Conservation (phyloP, 2,329 filamentous ascomycete genomes). For the Leptographium flavum region DNA sequence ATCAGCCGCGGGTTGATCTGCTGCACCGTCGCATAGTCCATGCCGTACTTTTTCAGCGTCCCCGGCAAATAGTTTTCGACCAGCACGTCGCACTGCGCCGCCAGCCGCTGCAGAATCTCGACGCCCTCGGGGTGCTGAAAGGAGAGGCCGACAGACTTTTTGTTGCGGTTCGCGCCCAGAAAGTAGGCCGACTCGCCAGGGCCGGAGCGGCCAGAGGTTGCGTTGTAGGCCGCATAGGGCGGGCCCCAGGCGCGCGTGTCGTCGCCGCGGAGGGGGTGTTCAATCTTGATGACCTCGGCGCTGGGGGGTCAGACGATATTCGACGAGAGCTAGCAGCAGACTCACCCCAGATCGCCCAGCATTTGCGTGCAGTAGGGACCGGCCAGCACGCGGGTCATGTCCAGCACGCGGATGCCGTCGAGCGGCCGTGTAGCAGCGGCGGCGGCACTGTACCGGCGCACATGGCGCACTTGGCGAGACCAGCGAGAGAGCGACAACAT, state of each 20-base stretch:
- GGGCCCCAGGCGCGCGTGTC: slow-evolving; percentile 96
- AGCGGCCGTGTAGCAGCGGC: slow-evolving; percentile 40
- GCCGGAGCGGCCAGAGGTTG: slow-evolving; percentile 43
- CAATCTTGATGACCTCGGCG: slow-evolving; percentile 93
- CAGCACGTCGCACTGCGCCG: slow-evolving; percentile 73
- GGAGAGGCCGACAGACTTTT: slow-evolving; percentile 82
- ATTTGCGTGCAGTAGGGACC: slow-evolving; percentile 99
- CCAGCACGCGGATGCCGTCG: slow-evolving; percentile 75
- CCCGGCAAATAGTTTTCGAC: slow-evolving; percentile 96
- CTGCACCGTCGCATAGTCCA: slow-evolving; percentile 73
- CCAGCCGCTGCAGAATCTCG: slow-evolving; percentile 74
- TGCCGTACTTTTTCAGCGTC: slow-evolving; percentile 72
- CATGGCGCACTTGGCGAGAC: not conserved
- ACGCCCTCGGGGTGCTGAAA: slow-evolving; percentile 79
- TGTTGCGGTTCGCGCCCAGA: slow-evolving; percentile 86
- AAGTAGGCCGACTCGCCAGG: slow-evolving; percentile 94
- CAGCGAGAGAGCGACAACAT: too few species aligned
- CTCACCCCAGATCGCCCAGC: slow-evolving; percentile 82
- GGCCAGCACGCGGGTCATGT: slow-evolving; percentile 92
- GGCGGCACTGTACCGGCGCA: not conserved
- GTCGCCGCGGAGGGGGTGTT: slow-evolving; percentile 82
- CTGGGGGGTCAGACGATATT: slow-evolving; percentile 27
- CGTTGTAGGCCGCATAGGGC: slow-evolving; percentile 69
- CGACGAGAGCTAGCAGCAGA: not conserved
- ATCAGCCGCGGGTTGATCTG: slow-evolving; percentile 76